These are phyloP conservation scores for Panaeolus papilionaceus DNA, from an alignment of 768 basidiomycete species.

Conservation along the genomic window DNA sequence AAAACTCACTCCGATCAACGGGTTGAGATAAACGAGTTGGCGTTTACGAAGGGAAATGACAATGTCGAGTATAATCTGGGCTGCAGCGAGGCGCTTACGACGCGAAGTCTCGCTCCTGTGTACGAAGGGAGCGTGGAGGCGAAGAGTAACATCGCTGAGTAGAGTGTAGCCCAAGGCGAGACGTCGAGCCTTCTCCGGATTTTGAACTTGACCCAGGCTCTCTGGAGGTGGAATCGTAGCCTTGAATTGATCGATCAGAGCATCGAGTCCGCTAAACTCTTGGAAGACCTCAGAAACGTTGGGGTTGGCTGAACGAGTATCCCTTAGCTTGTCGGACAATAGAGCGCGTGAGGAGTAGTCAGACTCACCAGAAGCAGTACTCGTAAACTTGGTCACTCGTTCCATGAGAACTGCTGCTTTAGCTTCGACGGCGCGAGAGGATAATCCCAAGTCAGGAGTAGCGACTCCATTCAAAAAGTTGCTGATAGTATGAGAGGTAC, in stretches of 20 bases:
- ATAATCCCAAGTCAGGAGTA: constrained; percentile 30
- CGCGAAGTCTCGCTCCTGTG: constrained; percentile 28
- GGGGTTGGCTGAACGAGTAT: constrained; percentile 15
- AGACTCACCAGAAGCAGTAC: constrained; percentile 28
- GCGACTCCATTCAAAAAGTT: constrained; percentile 28
- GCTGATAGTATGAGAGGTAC: constrained; percentile 29
- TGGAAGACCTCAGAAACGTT: constrained; percentile 25
- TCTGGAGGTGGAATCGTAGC: constrained; percentile 23
- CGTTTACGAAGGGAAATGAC: constrained; percentile 26
- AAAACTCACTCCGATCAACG: constrained; percentile 37
- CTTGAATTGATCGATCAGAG: constrained; percentile 29
- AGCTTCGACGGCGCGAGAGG: constrained; percentile 29
- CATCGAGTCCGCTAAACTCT: constrained; percentile 33
- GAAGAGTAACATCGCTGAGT: constrained; percentile 41
- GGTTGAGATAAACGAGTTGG: constrained; percentile 31
- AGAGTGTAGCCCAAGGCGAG: constrained; percentile 42
- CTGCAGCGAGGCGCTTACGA: constrained; percentile 29
- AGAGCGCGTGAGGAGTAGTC: constrained; percentile 32
- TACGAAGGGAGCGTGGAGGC: constrained; percentile 39
- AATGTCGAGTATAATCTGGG: constrained; percentile 28
- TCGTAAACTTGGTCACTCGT: constrained; percentile 34
- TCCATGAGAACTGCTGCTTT: constrained; percentile 41
- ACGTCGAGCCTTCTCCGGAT: constrained; percentile 26
- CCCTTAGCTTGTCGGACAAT: background rate
- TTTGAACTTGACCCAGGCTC: constrained; percentile 24